Base-by-base conservation (phyloP, 768 basidiomycete species). In the Fomitopsis pulvina region DNA sequence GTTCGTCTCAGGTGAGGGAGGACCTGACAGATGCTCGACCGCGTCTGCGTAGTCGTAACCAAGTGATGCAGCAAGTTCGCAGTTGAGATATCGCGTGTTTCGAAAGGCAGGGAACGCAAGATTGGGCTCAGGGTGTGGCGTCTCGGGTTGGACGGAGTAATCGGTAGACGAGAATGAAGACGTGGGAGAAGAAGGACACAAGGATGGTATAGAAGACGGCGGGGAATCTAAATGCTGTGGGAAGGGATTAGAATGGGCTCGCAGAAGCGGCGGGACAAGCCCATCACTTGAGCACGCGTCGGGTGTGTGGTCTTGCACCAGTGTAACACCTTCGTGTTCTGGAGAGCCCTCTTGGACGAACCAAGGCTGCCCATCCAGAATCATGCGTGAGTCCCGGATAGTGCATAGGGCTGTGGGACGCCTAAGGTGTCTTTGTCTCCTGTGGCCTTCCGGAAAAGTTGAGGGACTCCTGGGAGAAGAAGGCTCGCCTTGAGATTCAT, bases 1-100 rank as follows among this genome's bases (percentile, higher is more conserved):
- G 12, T 41, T 34, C 3, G 41, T 25, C 20, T 45, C 29, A 10
- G 52, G 46, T 14, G 52, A 44, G 16, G 54, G 51, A 20, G 57
- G 45, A 22, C 43, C 22, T 29, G 46, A 38, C 16, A 61, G 47
- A 16, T 48, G 50, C n/a, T 57, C 52, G 43, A 59, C 32, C 34
- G 59, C 57, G 21, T 57, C 57, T 37, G 56, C 43, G 45, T 59
- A 59, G 51, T 60, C 53, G 50, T 63, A 62, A 12, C 56, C 59
- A n/a, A 62, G 55, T 25, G 57, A 50, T 11, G 56, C 47, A 11
- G 54, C 34, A 30, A 59, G 57, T 18, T 56, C 55, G 47, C 32
- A 54, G 20, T 46, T 47, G 37, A 59, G 32, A 20, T 48, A 47
- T 27, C 52, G 54, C 41, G 55, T 56, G 42, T 56, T 44, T 14